Percentiles rank a stretch among this genome's conserved stretches.
Conservation (phyloP, 352 stramenopile genomes). For the Phytophthora pluvialis region DNA sequence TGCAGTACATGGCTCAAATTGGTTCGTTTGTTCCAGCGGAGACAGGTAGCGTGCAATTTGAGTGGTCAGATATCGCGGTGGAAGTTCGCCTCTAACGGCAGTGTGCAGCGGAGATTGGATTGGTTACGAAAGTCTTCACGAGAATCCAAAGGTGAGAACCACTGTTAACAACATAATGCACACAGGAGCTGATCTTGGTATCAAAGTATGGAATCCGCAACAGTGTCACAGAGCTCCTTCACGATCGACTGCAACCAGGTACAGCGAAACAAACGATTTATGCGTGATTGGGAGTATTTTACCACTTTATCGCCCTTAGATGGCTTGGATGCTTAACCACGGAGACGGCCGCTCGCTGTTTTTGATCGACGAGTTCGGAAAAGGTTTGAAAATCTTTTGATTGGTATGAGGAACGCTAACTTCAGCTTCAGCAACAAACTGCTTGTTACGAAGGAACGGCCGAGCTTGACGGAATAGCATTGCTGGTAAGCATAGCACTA, state of each 20-base stretch:
- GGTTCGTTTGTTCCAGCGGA: conserved; percentile 81
- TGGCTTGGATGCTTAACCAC: conserved; percentile 87
- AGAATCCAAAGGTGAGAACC: conserved; percentile 75
- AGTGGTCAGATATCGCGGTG: not conserved
- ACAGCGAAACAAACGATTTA: not conserved
- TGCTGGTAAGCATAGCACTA: conserved; percentile 55
- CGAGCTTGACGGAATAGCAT: conserved; percentile 73
- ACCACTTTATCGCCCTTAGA: conserved; percentile 38
- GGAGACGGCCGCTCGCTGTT: conserved; percentile 65
- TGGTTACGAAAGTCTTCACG: conserved; percentile 82
- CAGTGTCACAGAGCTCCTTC: conserved; percentile 84
- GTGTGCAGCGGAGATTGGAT: conserved; percentile 65
- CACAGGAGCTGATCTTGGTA: conserved; percentile 12
- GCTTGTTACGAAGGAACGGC: conserved; percentile 55
- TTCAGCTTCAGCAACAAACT: not conserved
- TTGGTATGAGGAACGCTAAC: not conserved
- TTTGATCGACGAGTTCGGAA: conserved; percentile 89
- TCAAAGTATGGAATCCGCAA: conserved; percentile 75
- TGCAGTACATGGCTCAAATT: conserved; percentile 89
- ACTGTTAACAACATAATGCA: not conserved
- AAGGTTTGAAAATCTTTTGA: conserved; percentile 50
- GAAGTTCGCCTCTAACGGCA: conserved; percentile 14
- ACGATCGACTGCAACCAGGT: conserved; percentile 91
- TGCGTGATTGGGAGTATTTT: not conserved
- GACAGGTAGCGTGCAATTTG: conserved; percentile 45